Evolutionary conservation across 345 rosid genomes (phyloP), one percentile per base, ranked within the genome.

Genomic region (Triadica sebifera): DNA sequence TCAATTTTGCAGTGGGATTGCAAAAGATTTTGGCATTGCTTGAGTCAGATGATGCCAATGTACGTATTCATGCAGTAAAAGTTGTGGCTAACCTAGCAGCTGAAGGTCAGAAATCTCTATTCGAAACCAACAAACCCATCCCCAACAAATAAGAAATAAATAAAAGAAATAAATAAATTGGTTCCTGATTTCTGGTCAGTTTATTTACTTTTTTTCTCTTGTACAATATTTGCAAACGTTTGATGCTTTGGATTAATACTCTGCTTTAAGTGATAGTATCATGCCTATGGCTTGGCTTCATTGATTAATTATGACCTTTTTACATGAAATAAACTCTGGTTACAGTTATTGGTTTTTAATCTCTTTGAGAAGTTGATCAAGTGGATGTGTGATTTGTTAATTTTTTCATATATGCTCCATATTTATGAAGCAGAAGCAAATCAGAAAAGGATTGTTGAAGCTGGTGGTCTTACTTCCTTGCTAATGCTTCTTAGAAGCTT

Each of bases 41-140:
- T 8, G 79, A 80, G 61, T 75, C 83, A 25, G 80, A 80, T 53
- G 83, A 80, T 68, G 77, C 83, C 25, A 72, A 71, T 72, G 79
- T 76, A 16, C 74, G 76, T 38, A 76, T 80, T 46, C 79, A 80
- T 61, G 83, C 83, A 1, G 79, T 80, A 67, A 80, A 80, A 75
- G 83, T 80, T 49, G 76, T 80, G 38, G 83, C 83, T 45, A 76
- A 80, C 56, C 68, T 80, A 20, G 83, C 83, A 19, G 83, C 83
- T 37, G 83, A 80, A 80, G 79, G 83, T 80, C 34, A 29, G 77
- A 67, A 65, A 22, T 56, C 34, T 24, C 41, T 25, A 6, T 17
- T 34, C 22, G 3, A 67, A 67, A 5, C 19, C 20, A 41, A 4
- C 7, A 20, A 20, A 20, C 22, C 41, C 39, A 25, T 12, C 10